These are phyloP conservation scores for Dimargaris xerosporica DNA, from an alignment of 192 early-diverging fungal species.

Conservation along the genomic window DNA sequence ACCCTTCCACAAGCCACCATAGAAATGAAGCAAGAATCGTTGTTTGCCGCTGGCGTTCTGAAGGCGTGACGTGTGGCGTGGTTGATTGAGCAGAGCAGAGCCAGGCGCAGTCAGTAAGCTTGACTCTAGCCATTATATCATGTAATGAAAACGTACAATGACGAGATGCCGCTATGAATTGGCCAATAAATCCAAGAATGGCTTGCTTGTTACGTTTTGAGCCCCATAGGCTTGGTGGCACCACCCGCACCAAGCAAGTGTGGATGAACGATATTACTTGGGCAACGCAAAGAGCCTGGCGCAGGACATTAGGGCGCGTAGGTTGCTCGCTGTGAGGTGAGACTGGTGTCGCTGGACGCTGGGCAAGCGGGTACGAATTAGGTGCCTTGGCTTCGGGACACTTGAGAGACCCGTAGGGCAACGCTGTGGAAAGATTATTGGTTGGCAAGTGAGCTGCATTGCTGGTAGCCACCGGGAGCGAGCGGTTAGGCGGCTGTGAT, in stretches of 20 bases:
- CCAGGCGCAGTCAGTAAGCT: background rate
- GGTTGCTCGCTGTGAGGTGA: background rate
- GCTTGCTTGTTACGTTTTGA: background rate
- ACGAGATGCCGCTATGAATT: slow-evolving; percentile 5
- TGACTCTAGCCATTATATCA: background rate
- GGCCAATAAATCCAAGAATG: background rate
- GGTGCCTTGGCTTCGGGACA: background rate
- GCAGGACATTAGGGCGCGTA: background rate
- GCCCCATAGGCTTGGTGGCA: slow-evolving; percentile 6
- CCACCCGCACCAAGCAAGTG: background rate
- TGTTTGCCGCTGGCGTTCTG: background rate
- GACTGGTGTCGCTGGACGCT: background rate
- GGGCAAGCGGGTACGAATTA: background rate
- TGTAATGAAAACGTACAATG: background rate
- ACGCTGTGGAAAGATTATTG: background rate
- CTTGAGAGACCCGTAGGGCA: background rate
- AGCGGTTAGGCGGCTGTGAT: background rate
- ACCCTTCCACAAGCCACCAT: slow-evolving; percentile 9
- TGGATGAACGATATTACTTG: slow-evolving; percentile 4
- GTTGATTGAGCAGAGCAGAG: background rate
- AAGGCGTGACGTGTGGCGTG: background rate
- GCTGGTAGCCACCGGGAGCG: background rate
- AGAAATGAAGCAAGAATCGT: background rate
- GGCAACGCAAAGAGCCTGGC: background rate
- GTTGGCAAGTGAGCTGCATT: background rate